Evolutionary conservation across 768 basidiomycete species (phyloP).

Genomic region (Tremella yokohamensis): DNA sequence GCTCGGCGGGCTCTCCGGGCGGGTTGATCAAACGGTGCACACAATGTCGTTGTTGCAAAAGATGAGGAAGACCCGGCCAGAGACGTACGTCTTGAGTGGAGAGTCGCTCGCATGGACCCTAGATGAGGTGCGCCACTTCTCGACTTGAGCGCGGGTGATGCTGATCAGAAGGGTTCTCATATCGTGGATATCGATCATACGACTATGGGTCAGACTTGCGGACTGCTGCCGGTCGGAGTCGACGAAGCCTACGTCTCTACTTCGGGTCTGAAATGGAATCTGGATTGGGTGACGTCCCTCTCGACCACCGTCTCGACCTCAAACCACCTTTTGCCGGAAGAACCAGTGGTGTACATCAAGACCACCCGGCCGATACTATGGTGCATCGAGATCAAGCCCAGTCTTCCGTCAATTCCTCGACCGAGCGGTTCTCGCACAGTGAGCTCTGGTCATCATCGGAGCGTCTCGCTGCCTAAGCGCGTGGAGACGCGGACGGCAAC

Average conservation of each 20-base stretch:
- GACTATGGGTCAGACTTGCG: conserved; percentile 80
- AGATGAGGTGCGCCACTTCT: conserved; percentile 57
- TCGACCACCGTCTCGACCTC: conserved; percentile 86
- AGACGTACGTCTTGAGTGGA: conserved; percentile 76
- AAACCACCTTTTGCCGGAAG: conserved; percentile 74
- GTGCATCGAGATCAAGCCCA: conserved; percentile 51
- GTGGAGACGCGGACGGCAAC: background rate
- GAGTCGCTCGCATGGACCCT: conserved; percentile 90
- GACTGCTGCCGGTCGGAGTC: conserved; percentile 86
- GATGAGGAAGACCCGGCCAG: conserved; percentile 60
- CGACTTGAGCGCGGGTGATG: conserved; percentile 1
- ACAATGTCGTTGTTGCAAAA: conserved; percentile 81
- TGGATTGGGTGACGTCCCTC: conserved; percentile 70
- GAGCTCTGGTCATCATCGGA: too few species aligned
- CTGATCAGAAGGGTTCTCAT: conserved; percentile 70
- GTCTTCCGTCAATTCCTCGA: background rate
- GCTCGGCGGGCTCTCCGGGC: conserved; percentile 82
- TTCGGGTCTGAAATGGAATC: conserved; percentile 80
- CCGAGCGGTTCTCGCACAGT: background rate
- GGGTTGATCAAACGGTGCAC: conserved; percentile 91
- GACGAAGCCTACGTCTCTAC: conserved; percentile 74
- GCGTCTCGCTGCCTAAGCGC: too few species aligned
- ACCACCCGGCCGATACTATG: conserved; percentile 86
- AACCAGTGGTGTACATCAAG: conserved; percentile 64
- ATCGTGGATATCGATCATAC: conserved; percentile 68